Conservation (phyloP, 192 early-diverging fungal genomes). For the Cetraspora pellucida region DNA sequence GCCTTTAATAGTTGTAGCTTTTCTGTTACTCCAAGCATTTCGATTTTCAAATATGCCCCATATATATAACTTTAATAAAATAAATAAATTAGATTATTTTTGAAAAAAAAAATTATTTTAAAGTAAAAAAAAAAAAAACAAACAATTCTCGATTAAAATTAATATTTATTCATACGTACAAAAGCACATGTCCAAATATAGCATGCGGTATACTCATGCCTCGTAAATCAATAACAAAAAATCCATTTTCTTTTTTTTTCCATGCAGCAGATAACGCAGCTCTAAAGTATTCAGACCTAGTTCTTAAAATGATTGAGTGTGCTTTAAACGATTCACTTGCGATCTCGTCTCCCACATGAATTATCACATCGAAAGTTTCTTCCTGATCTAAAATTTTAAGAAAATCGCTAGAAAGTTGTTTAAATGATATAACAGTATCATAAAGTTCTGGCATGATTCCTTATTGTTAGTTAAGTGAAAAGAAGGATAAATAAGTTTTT, state of each 20-base stretch:
- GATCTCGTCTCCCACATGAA: slow-evolving; percentile 3
- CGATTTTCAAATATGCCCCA: slow-evolving; percentile 7
- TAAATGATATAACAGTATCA: slow-evolving; percentile 15
- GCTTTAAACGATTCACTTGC: not conserved
- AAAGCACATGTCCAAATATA: slow-evolving; percentile 1
- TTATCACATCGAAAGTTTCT: slow-evolving; percentile 19
- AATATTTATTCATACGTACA: not conserved
- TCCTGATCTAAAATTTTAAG: slow-evolving; percentile 19
- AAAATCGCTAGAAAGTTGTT: slow-evolving; percentile 3
- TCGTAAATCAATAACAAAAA: slow-evolving; percentile 15
- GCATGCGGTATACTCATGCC: not conserved
- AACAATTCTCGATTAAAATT: no score
- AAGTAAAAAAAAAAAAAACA: not conserved
- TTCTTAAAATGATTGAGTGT: slow-evolving; percentile 28
- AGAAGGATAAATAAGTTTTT: no score
- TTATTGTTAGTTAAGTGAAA: no score
- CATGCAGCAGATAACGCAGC: slow-evolving; percentile 11
- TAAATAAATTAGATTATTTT: not conserved
- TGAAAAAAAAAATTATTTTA: not conserved
- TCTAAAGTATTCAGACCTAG: slow-evolving; percentile 25
- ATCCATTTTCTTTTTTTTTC: slow-evolving; percentile 24
- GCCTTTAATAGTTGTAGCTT: slow-evolving; percentile 19
- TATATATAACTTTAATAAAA: not conserved
- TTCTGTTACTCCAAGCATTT: not conserved
- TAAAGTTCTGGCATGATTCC: slow-evolving; percentile 11